Base-by-base conservation (phyloP, 164 flowering plant species). In the Nymphaea thermarum region DNA sequence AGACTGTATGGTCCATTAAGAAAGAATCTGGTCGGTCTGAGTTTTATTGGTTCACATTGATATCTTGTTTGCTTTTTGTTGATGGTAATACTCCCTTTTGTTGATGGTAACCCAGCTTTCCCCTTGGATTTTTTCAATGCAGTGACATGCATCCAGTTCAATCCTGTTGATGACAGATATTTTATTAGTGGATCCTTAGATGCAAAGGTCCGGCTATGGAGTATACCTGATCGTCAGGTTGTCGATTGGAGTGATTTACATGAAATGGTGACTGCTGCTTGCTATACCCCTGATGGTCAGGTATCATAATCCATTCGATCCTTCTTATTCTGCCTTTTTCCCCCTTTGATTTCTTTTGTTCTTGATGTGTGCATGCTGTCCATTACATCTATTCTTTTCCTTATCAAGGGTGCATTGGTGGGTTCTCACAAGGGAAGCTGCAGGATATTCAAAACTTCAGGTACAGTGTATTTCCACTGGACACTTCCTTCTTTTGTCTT, bases 231-330 rank as follows among this genome's bases (percentile, higher is more conserved):
- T 74, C 97, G 82, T 65, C 86, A 86, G 79, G 98, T 95, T 78
- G 98, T 95, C 73, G 98, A 92, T 74, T 95, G 96, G 96, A 86
- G 75, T 81, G 99, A 95, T 82, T 78, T 95, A 66, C 91, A 87
- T 84, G 99, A 95, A 76, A 95, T 95, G 98, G 97, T 95, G 76
- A 95, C 99, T 78, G 96, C 99, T 67, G 99, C 93, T 71, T 87
- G 97, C 76, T 95, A 90, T 65, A 87, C 99, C 66, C 99, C 98
- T 42, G 98, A 95, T 85, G 99, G 99, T 69, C 92, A 95, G 97
- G 66, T 64, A 17, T 62, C 57, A 51, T 10, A 10, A 51, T 25
- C 36, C 36, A 25, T 10, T 55, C 2, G 60, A 55, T 16, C 10
- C 12, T 55, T 55, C 64, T 62, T 8, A 8, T 62, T 41, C n/a